A percentile compares a stretch with the other conserved stretches of the same genome.
phyloP scores from a whole-genome alignment of 2,329 filamentous ascomycete genomes.

The Cadophora luteo-olivacea region DNA sequence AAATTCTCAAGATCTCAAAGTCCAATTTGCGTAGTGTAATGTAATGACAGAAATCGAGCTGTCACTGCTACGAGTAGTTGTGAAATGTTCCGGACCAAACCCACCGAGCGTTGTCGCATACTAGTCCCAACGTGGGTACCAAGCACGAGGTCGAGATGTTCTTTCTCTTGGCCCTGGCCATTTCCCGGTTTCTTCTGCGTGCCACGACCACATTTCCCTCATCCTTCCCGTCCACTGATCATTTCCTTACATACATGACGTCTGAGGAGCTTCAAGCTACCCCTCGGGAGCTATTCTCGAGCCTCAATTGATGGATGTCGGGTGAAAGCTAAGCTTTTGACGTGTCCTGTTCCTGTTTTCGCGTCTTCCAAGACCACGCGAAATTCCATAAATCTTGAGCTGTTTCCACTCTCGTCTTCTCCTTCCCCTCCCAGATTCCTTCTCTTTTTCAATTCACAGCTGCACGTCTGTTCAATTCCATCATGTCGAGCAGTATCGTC shows the following conservation, averaged over 20 bases:
- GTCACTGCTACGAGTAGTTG: neutral
- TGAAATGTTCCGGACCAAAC: neutral
- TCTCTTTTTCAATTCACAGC: neutral
- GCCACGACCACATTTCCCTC: neutral
- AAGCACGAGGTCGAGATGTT: neutral
- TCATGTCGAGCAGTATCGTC: conserved; percentile 32
- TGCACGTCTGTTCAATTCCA: neutral
- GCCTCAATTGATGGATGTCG: neutral
- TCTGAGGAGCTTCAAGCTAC: conserved; percentile 3
- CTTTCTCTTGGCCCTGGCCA: conserved; percentile 2
- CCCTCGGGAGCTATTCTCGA: neutral
- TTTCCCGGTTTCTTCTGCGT: conserved; percentile 11
- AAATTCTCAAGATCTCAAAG: neutral
- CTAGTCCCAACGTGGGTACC: neutral
- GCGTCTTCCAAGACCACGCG: neutral
- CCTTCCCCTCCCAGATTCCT: neutral
- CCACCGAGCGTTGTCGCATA: neutral
- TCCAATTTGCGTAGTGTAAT: neutral
- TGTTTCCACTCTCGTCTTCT: neutral
- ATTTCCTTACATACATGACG: conserved; percentile 11
- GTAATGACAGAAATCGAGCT: neutral
- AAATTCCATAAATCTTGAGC: neutral
- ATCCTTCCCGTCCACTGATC: neutral
- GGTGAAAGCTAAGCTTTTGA: conserved; percentile 4
- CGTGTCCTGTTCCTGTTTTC: neutral